Percentiles rank a stretch among this genome's conserved stretches.
Conservation (phyloP, 2,329 filamentous ascomycete genomes). For the Zasmidium citrigriseum region DNA sequence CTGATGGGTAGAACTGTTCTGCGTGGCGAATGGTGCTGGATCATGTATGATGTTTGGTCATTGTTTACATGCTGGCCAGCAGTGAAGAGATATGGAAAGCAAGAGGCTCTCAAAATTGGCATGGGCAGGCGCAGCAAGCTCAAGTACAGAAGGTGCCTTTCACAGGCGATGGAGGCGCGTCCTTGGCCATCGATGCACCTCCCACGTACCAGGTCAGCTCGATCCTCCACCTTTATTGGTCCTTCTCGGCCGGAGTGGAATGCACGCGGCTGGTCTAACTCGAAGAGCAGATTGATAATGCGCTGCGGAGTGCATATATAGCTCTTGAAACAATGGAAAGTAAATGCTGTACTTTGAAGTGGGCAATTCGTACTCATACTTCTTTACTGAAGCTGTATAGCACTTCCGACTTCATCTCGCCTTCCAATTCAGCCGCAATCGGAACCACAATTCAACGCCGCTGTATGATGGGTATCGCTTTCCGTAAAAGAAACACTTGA, state of each 20-base stretch:
- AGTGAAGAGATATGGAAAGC: neutral
- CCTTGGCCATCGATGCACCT: too few relatives aligned
- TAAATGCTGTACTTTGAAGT: too few relatives aligned
- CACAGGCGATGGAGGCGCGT: too few relatives aligned
- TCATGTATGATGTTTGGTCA: neutral
- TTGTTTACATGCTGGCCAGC: too few relatives aligned
- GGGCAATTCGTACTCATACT: too few relatives aligned
- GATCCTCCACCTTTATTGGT: too few relatives aligned
- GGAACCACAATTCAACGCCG: neutral
- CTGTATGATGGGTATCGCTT: neutral
- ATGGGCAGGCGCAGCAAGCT: too few relatives aligned
- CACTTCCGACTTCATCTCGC: neutral
- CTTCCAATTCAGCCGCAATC: neutral
- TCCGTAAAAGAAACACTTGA: constrained; percentile 5
- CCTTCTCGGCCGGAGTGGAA: too few relatives aligned
- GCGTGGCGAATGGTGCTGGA: neutral
- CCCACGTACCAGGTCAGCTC: too few relatives aligned
- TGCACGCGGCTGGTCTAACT: neutral
- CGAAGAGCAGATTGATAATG: neutral
- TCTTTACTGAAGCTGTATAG: neutral
- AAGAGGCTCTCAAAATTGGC: too few relatives aligned
- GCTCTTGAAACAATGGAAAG: neutral
- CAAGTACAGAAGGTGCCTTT: too few relatives aligned
- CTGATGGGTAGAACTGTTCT: neutral
- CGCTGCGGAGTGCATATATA: neutral